Evolutionary conservation across 495 filamentous ascomycete genomes (phyloP).

Genomic region (Trypethelium eluteriae): DNA sequence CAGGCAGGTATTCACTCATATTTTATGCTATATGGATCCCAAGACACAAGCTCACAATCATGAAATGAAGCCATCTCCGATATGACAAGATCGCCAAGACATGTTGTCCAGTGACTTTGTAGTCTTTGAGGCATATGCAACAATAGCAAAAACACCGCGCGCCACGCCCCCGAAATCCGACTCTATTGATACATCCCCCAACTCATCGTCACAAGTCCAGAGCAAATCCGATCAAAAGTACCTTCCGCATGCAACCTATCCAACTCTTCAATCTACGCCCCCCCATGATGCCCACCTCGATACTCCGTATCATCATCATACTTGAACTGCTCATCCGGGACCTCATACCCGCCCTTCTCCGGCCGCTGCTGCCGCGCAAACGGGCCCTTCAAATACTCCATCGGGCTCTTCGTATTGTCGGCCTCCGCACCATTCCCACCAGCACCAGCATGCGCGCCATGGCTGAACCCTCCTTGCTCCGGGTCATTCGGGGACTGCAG

Average conservation of each 20-base stretch:
- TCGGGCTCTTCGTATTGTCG: constrained; percentile 4
- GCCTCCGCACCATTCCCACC: constrained; percentile 20
- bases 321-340: constrained; percentile 31
- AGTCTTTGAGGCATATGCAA: too few relatives aligned
- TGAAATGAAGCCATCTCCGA: too few relatives aligned
- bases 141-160: neutral
- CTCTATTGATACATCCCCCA: neutral
- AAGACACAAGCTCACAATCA: too few relatives aligned
- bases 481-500: neutral
- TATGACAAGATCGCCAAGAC: too few relatives aligned
- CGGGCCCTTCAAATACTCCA: constrained; percentile 15
- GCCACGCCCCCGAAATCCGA: neutral
- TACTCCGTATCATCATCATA: constrained; percentile 33
- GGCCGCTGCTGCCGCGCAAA: constrained; percentile 13
- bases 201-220: neutral
- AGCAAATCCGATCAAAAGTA: too few relatives aligned
- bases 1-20: too few relatives aligned
- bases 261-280: neutral
- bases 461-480: constrained; percentile 11
- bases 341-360: constrained; percentile 27
- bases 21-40: too few relatives aligned
- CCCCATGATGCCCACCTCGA: constrained; percentile 24
- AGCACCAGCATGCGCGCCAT: constrained; percentile 14
- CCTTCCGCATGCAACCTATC: neutral
- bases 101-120: too few relatives aligned